Evolutionary conservation across 1,139 yeast species (phyloP).

Genomic region (Pichia terricola): DNA sequence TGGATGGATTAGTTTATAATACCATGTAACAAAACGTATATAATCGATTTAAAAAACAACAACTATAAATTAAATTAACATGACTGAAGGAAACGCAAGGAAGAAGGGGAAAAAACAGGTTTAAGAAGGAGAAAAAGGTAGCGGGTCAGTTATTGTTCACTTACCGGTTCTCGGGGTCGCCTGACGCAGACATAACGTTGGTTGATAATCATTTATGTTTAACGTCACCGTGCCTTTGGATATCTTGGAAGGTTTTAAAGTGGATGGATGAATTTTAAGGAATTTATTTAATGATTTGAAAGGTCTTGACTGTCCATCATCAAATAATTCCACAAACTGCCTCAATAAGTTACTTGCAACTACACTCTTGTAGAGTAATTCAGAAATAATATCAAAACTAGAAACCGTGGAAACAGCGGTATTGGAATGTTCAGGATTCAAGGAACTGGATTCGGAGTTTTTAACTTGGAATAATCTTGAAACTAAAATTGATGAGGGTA

Average conservation of each 20-base stretch:
- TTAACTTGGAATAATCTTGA: conserved; percentile 11
- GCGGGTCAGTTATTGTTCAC: no score
- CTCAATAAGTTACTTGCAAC: conserved; percentile 23
- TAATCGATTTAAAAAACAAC: no score
- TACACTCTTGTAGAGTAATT: conserved; percentile 19
- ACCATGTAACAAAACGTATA: no score
- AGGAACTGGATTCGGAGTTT: background rate
- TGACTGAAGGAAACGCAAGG: no score
- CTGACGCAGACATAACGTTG: background rate
- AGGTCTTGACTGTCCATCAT: conserved; percentile 22
- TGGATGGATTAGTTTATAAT: no score
- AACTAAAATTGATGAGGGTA: conserved; percentile 9
- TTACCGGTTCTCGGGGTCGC: no score
- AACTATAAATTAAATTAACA: no score
- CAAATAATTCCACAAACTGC: conserved; percentile 24
- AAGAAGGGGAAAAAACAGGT: no score
- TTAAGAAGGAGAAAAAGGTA: no score
- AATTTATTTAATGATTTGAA: conserved; percentile 19
- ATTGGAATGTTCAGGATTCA: background rate
- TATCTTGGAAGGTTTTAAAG: conserved; percentile 24
- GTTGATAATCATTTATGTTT: conserved; percentile 14
- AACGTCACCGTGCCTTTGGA: conserved; percentile 19
- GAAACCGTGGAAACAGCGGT: conserved; percentile 15
- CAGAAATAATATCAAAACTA: conserved; percentile 16
- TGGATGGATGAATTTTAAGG: conserved; percentile 23